Evolutionary conservation across 225 moss, liverwort and hornwort genomes (phyloP), one percentile per base, ranked within the genome.

Genomic region (Marchantia polymorpha): DNA sequence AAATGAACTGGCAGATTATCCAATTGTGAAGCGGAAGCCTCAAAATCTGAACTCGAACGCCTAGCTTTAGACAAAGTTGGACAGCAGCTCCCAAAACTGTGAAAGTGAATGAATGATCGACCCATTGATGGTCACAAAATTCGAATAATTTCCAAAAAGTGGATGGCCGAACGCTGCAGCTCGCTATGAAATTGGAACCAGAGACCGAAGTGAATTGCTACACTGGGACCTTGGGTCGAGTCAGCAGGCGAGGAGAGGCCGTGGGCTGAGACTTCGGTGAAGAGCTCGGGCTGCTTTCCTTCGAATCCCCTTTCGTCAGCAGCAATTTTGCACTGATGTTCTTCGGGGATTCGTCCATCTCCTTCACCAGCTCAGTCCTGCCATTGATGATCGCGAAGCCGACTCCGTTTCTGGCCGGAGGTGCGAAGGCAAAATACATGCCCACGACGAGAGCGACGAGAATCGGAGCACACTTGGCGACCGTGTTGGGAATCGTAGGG

Each of bases 381-480:
- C 63, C 69, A 48, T 16, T 14, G 72, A 75, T 10, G 23, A 81
- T 63, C 9, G 83, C 86, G 20, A 83, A 86, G 4, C 86, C 86
- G 16, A 83, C 15, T 7, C 86, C 86, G 5, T 69, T 63, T 51
- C 86, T 77, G 74, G 80, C 67, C 23, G 69, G 75, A 1, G 86
- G 86, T 6, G 78, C 83, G 12, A 86, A 86, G 11, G 67, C 77
- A 73, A 86, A 86, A 69, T 83, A 86, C 67, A 83, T 54, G 0
- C 83, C 83, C 58, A 86, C 86, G 22, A 73, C 6, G 58, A 86
- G 77, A 22, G 82, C 83, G 19, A 86, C 52, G 1, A 86, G 80
- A 86, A 86, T 78, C 3, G 86, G 86, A 73, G 77, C 69, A 29
- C 77, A 73, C 74, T 81, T 86, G 59, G 72, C 11, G 12, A 83